These are phyloP conservation scores for Neonectria magnoliae DNA, from an alignment of 2,329 filamentous ascomycete genomes.

Conservation along the genomic window DNA sequence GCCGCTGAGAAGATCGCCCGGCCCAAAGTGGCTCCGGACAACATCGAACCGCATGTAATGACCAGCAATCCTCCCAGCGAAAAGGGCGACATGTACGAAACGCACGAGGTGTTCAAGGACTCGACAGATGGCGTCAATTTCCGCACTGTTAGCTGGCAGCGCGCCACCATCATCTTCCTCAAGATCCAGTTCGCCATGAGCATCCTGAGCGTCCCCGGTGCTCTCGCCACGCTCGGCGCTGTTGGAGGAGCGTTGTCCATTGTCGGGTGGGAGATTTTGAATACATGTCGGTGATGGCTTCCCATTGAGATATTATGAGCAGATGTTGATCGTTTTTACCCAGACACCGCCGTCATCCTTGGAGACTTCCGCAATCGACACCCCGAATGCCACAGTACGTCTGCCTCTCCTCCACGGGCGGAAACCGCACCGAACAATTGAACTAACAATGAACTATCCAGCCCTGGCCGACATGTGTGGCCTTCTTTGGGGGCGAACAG, in stretches of 20 bases:
- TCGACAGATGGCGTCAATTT: constrained; percentile 43
- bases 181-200: constrained; percentile 46
- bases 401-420: not conserved
- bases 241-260: constrained; percentile 30
- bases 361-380: constrained; percentile 41
- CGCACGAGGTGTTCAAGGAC: constrained; percentile 41
- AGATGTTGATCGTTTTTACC: not conserved
- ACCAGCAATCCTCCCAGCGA: constrained; percentile 18
- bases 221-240: constrained; percentile 24
- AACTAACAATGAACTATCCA: constrained; percentile 10
- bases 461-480: constrained; percentile 40
- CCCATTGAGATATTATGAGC: not conserved
- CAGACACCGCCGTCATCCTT: constrained; percentile 37
- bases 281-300: constrained; percentile 39
- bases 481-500: constrained; percentile 37
- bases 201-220: constrained; percentile 39
- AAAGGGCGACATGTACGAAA: constrained; percentile 19
- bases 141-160: constrained; percentile 50
- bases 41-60: constrained; percentile 13
- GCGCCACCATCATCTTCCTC: constrained; percentile 53
- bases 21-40: constrained; percentile 2
- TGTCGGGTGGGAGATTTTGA: constrained; percentile 41
- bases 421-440: not conserved
- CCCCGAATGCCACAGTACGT: constrained; percentile 39
- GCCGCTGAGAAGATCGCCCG: constrained; percentile 6